Percentiles rank a stretch among this genome's conserved stretches.
Evolutionary conservation across 202 grass and related monocot genomes (phyloP).

Genomic region (Saccharum hybrid): DNA sequence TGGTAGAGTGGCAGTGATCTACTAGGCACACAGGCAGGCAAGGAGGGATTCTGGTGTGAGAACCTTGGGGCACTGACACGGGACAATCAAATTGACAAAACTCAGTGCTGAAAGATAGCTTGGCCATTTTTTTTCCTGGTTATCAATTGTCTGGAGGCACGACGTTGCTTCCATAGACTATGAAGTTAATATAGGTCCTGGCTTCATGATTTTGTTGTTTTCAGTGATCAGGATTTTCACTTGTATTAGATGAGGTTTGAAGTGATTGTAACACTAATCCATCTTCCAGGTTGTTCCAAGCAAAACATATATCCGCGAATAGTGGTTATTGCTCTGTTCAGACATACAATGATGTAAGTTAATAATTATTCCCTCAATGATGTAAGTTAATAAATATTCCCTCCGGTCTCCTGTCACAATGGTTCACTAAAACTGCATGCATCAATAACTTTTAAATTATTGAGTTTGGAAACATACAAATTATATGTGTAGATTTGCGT

Average conservation of each 20-base stretch:
- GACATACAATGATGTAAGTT: not conserved
- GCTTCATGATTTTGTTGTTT: constrained; percentile 23
- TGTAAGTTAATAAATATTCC: not conserved
- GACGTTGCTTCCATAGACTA: constrained; percentile 3
- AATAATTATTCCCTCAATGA: not conserved
- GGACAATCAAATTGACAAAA: constrained; percentile 22
- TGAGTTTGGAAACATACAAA: not conserved
- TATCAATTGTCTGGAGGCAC: not conserved
- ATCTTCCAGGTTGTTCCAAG: constrained; percentile 19
- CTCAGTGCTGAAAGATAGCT: constrained; percentile 2
- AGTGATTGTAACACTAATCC: not conserved
- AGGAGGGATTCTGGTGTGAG: constrained; percentile 22
- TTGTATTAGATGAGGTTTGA: constrained; percentile 28
- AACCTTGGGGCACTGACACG: not conserved
- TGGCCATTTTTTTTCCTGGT: constrained; percentile 2
- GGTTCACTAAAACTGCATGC: not conserved
- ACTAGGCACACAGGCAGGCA: not conserved
- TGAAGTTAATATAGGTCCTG: constrained; percentile 30
- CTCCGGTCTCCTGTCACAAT: not conserved
- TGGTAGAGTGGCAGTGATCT: constrained; percentile 5
- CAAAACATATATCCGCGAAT: not conserved
- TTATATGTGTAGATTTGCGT: not conserved
- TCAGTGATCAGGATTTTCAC: not conserved
- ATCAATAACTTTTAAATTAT: not conserved
- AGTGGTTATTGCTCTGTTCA: not conserved